phyloP scores from a whole-genome alignment of 2,329 filamentous ascomycete genomes.

The Fusarium denticulatum region DNA sequence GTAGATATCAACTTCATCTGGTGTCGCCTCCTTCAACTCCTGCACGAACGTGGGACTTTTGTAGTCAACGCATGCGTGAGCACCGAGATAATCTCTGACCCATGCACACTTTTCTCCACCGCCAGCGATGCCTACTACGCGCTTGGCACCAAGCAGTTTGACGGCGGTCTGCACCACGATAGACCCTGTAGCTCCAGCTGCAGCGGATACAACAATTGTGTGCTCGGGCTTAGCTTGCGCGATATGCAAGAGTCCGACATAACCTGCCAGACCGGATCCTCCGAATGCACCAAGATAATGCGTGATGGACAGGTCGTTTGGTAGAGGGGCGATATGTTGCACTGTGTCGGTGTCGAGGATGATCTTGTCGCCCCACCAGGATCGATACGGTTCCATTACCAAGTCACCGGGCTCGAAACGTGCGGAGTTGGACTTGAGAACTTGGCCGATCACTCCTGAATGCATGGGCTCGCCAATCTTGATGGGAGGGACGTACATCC shows the following conservation, averaged over 20 bases:
- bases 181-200: slow-evolving; percentile 5
- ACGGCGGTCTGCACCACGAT: slow-evolving; percentile 20
- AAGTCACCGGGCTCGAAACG: not conserved
- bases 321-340: not conserved
- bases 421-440: slow-evolving; percentile 3
- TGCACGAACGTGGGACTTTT: slow-evolving; percentile 5
- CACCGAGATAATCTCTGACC: slow-evolving; percentile 26
- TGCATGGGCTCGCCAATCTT: not conserved
- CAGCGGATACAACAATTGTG: slow-evolving; percentile 1
- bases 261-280: slow-evolving; percentile 1
- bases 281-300: slow-evolving; percentile 19
- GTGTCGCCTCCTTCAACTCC: not conserved
- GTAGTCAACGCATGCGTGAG: slow-evolving; percentile 26
- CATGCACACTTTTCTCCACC: slow-evolving; percentile 31
- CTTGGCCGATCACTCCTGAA: not conserved
- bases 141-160: slow-evolving; percentile 27
- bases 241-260: not conserved
- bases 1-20: slow-evolving; percentile 5
- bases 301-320: not conserved
- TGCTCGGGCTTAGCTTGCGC: not conserved
- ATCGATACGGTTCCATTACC: slow-evolving; percentile 5
- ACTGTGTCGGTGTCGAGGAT: not conserved
- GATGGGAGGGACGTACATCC: slow-evolving; percentile 10
- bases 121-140: slow-evolving; percentile 33
- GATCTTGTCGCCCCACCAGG: slow-evolving; percentile 2